Evolutionary conservation across 352 stramenopile species (phyloP), one percentile per base, ranked within the genome.

Genomic region (Aphanomyces euteiches): DNA sequence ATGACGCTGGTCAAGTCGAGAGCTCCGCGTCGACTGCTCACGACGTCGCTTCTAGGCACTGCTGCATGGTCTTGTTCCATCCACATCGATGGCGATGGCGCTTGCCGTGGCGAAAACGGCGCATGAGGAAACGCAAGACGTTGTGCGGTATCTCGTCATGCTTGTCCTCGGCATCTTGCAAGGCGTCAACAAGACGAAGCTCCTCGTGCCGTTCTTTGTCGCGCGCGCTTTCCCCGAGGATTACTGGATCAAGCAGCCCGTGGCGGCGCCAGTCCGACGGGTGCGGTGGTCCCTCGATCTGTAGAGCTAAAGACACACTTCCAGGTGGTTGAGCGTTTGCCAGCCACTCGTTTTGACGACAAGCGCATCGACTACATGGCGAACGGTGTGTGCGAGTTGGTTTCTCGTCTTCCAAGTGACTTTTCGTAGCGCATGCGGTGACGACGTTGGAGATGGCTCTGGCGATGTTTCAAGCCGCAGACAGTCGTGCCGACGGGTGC

Each of bases 141-240:
- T 61, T 13, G 54, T 41, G 17, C 54, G 54, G 5, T 61, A 61
- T 37, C 7, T 61, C 28, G 54, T 50, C 43, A 61, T 61, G 54
- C 54, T 61, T 7, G 3, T 61, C 15, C 37, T 50, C 17, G 43
- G 43, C 10, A 50, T 50, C 10, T 12, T 50, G 10, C 43, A 50
- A 50, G 43, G 43, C 10, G 43, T n/a, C 10, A 1, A 1, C 43
- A 50, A 50, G 17, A 1, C 43, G 1, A 50, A 50, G 17, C 43
- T 50, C 43, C 10, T 50, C 43, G 1, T n/a, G 43, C 43, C 43
- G 10, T 50, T 3, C 17, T 50, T 50, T 50, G 43, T 50, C 43
- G 43, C 43, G 43, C 10, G 10, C 10, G 43, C 1, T n/a, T 50
- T 50, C 17, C 43, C 43, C 43, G 1, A n/a, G 10, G 43, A 50